Percentiles rank a stretch among this genome's conserved stretches.
phyloP scores from a whole-genome alignment of 495 filamentous ascomycete genomes.

The Pseudotulostoma volvatum region DNA sequence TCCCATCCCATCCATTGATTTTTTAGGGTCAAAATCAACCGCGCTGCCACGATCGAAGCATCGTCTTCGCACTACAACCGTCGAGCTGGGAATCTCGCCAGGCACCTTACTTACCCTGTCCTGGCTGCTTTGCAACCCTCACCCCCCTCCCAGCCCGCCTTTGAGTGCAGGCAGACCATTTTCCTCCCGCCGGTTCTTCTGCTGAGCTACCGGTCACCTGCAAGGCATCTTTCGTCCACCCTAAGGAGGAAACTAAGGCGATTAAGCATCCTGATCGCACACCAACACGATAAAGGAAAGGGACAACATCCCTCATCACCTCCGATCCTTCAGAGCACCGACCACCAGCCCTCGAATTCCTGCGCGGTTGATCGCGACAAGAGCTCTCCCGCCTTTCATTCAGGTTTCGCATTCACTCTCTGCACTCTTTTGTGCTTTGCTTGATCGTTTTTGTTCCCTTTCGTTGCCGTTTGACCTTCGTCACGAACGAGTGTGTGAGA shows the following conservation, averaged over 20 bases:
- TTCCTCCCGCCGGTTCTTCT: constrained; percentile 18
- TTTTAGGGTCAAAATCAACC: constrained; percentile 15
- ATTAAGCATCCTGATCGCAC: constrained; percentile 30
- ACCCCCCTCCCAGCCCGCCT: constrained; percentile 8
- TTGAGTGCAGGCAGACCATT: constrained; percentile 11
- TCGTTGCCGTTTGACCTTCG: no score
- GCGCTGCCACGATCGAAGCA: constrained; percentile 14
- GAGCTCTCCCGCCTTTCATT: no score
- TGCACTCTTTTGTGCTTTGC: no score
- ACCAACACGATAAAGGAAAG: constrained; percentile 1
- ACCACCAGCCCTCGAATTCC: no score
- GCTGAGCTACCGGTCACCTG: constrained; percentile 25
- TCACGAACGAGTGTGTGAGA: no score
- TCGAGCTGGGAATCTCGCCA: constrained; percentile 5
- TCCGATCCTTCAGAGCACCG: background rate
- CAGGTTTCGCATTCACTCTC: no score
- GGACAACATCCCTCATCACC: background rate
- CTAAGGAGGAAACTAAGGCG: constrained; percentile 29
- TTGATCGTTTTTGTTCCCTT: no score
- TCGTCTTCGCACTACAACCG: constrained; percentile 14
- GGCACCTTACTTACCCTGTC: constrained; percentile 8
- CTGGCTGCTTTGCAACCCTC: constrained; percentile 13
- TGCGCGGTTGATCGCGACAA: no score
- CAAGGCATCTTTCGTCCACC: constrained; percentile 29
- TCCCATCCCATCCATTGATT: constrained; percentile 15